These are phyloP conservation scores for Penicillium sp. DNA, from an alignment of 2,329 filamentous ascomycete species.

Conservation along the genomic window DNA sequence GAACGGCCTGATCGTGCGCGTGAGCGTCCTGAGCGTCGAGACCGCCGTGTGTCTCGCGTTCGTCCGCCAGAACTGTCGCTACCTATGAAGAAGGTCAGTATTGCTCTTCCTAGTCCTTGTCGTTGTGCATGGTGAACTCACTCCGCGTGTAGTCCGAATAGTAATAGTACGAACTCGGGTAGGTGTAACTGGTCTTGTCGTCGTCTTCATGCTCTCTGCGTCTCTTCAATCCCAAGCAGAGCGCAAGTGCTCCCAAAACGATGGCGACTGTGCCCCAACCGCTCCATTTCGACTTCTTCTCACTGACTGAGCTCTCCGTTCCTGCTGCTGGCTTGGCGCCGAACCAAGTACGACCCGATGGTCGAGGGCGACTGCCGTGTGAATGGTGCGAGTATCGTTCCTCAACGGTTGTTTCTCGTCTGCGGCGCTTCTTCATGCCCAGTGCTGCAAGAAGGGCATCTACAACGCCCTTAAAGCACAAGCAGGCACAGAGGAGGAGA, in stretches of 20 bases:
- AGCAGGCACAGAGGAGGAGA: slow-evolving; percentile 43
- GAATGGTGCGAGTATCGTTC: slow-evolving; percentile 36
- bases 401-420: slow-evolving; percentile 39
- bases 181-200: slow-evolving; percentile 39
- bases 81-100: slow-evolving; percentile 29
- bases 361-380: slow-evolving; percentile 28
- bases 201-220: slow-evolving; percentile 37
- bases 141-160: slow-evolving; percentile 44
- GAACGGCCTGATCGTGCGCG: slow-evolving; percentile 24
- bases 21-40: slow-evolving; percentile 24
- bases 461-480: slow-evolving; percentile 42
- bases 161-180: slow-evolving; percentile 41
- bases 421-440: slow-evolving; percentile 38
- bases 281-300: slow-evolving; percentile 39
- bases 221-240: slow-evolving; percentile 46
- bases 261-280: slow-evolving; percentile 41
- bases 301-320: slow-evolving; percentile 24
- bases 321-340: slow-evolving; percentile 34
- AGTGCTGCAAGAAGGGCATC: slow-evolving; percentile 42
- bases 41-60: slow-evolving; percentile 31
- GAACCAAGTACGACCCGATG: slow-evolving; percentile 38
- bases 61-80: slow-evolving; percentile 44
- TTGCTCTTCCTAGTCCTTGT: background rate
- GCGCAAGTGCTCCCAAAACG: slow-evolving; percentile 41
- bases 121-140: slow-evolving; percentile 22